Percentiles rank a stretch among this genome's conserved stretches.
Conservation (phyloP, 1,139 yeast species). For the Hemisphaericaspora lyxosophila region DNA sequence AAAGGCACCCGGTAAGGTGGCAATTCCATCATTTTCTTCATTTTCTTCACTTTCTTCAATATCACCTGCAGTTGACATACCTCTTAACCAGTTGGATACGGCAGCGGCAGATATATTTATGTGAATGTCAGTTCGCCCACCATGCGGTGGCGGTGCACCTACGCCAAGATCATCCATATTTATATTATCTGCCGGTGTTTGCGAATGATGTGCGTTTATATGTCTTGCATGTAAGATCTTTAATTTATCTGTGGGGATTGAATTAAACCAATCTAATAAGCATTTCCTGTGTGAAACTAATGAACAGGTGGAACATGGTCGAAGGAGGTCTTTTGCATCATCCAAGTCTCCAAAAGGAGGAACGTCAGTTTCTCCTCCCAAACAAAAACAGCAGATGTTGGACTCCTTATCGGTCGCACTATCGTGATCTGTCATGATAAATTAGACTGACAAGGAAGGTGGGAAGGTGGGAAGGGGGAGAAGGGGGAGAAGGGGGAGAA, state of each 20-base stretch:
- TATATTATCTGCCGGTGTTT: background rate
- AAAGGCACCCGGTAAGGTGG: conserved; percentile 4
- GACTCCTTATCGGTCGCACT: conserved; percentile 2
- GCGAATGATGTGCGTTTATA: conserved; percentile 11
- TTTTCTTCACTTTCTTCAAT: conserved; percentile 1
- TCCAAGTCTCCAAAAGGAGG: conserved; percentile 42
- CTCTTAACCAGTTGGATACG: conserved; percentile 20
- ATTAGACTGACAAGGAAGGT: background rate
- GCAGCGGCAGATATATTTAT: conserved; percentile 21
- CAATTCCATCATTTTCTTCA: background rate
- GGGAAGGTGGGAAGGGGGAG: background rate
- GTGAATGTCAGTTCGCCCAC: conserved; percentile 13
- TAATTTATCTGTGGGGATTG: conserved; percentile 33
- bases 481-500: background rate
- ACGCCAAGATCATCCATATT: conserved; percentile 15
- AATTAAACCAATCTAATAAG: conserved; percentile 44
- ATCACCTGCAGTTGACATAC: conserved; percentile 2
- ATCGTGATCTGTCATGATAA: conserved; percentile 4
- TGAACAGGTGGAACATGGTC: conserved; percentile 45
- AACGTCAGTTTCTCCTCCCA: conserved; percentile 39
- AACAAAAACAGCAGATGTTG: conserved; percentile 38
- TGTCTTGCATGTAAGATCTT: conserved; percentile 25
- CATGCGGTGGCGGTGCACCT: conserved; percentile 14
- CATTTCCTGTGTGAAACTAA: conserved; percentile 42
- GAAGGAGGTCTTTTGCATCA: conserved; percentile 40